Base-by-base conservation (phyloP, 2,329 filamentous ascomycete species). In the Pseudogymnoascus sp. region DNA sequence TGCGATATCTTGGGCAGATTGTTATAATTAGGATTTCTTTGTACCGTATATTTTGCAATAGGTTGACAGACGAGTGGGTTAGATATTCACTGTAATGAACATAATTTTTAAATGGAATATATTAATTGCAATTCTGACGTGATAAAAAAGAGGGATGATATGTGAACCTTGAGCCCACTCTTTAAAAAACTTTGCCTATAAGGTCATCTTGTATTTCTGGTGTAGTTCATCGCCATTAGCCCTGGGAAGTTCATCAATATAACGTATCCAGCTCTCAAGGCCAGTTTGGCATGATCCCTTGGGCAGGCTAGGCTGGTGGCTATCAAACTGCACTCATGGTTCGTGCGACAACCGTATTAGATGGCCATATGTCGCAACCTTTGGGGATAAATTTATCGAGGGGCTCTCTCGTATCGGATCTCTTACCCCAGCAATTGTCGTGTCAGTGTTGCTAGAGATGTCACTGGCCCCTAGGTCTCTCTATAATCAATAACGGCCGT, bases 311-410 rank as follows among this genome's bases (percentile, higher is more conserved):
- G n/a, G n/a, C n/a, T n/a, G n/a, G n/a, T n/a, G n/a, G 22, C 22
- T 32, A 32, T 32, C 9, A 54, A 32, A 34, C 16, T 54, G 28
- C 47, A 14, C 47, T 32, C 7, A 6, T 20, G 28, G 47, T 54
- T 54, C 16, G 4, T 54, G 12, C 9, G 16, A 28, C 47, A n/a
- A 54, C 47, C 47, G 47, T 54, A 54, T 18, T 20, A 12, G 28
- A 32, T 32, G 47, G 16, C 11, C 28, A 32, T 18, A 34, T 54
- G 28, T 11, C 47, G 47, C 47, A 54, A 54, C 47, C 47, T 34
- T 54, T 54, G 47, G 47, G 47, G 47, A 32, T 54, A 54, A 54
- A 54, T 54, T 54, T 54, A 54, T 54, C 28, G 47, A 54, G 47
- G 47, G 47, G 47, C 9, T 30, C 43, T 8, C 7, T 34, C 47